Percentiles rank a stretch among this genome's conserved stretches.
Conservation (phyloP, 1,284 basidiomycete species). For the Ceratobasidium sp. region DNA sequence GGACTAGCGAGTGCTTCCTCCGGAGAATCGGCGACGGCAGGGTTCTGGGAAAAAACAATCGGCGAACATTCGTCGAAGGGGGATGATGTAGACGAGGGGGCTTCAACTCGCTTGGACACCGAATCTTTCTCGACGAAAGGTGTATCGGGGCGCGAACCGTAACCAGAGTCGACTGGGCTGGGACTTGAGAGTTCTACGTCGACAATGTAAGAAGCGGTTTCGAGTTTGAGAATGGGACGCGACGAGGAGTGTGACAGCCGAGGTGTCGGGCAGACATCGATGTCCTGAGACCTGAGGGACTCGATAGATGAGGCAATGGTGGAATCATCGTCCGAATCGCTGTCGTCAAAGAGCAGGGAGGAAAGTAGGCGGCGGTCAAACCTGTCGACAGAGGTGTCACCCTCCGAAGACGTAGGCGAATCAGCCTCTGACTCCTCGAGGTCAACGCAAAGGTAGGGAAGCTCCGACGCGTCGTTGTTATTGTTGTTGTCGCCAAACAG, state of each 20-base stretch:
- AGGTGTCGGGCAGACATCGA: not conserved
- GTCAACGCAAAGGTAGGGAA: conserved; percentile 27
- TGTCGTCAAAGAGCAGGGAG: conserved; percentile 19
- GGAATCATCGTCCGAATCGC: conserved; percentile 4
- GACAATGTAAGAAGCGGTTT: not conserved
- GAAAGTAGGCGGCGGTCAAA: not conserved
- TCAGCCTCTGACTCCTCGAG: not conserved
- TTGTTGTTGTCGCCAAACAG: conserved; percentile 8
- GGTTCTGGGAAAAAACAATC: not conserved
- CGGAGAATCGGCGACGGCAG: not conserved
- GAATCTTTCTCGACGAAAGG: conserved; percentile 7
- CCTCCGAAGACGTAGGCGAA: not conserved
- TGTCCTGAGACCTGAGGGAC: not conserved
- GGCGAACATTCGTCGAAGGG: conserved; percentile 4
- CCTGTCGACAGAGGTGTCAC: not conserved
- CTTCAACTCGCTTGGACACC: not conserved
- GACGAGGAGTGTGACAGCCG: not conserved
- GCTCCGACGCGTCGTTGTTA: conserved; percentile 22
- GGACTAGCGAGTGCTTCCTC: not conserved
- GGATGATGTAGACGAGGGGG: not conserved
- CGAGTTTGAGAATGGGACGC: conserved; percentile 16
- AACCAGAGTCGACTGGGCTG: conserved; percentile 36
- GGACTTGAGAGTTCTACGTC: conserved; percentile 8
- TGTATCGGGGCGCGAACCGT: conserved; percentile 31
- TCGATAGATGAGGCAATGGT: not conserved